phyloP scores from a whole-genome alignment of 1,284 basidiomycete genomes.

The Pholiota adiposa region DNA sequence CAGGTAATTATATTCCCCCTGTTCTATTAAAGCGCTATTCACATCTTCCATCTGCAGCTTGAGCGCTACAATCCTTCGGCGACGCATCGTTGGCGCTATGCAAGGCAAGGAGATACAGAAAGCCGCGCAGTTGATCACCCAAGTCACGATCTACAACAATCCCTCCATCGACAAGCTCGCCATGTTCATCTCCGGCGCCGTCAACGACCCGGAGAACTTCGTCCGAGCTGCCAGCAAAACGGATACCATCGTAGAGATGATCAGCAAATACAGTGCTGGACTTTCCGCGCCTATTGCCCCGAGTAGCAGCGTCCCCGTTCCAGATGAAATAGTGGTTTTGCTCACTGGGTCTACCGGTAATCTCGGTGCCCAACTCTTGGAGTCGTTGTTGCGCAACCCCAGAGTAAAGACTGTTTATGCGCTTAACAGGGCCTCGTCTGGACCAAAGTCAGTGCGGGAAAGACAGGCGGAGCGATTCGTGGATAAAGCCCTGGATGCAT shows the following conservation, averaged over 20 bases:
- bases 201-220: slow-evolving; percentile 15
- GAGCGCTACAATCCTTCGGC: slow-evolving; percentile 34
- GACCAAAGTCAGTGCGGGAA: slow-evolving; percentile 14
- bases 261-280: slow-evolving; percentile 29
- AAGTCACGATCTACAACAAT: slow-evolving; percentile 33
- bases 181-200: slow-evolving; percentile 21
- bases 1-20: slow-evolving; percentile 18
- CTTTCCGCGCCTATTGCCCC: neutral
- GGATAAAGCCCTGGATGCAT: slow-evolving; percentile 35
- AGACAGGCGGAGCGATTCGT: slow-evolving; percentile 31
- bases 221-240: slow-evolving; percentile 7
- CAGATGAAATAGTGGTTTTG: slow-evolving; percentile 29
- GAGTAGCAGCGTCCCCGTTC: slow-evolving; percentile 22
- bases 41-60: slow-evolving; percentile 11
- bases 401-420: slow-evolving; percentile 27
- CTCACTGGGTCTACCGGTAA: slow-evolving; percentile 33
- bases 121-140: slow-evolving; percentile 17
- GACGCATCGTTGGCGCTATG: slow-evolving; percentile 29
- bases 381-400: slow-evolving; percentile 21
- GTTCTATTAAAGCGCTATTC: too few relatives aligned
- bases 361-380: slow-evolving; percentile 33
- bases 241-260: slow-evolving; percentile 31
- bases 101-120: slow-evolving; percentile 10
- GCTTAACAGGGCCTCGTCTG: slow-evolving; percentile 32
- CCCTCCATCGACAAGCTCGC: slow-evolving; percentile 32